Conservation (phyloP, 768 basidiomycete species). For the Mycena floridula region DNA sequence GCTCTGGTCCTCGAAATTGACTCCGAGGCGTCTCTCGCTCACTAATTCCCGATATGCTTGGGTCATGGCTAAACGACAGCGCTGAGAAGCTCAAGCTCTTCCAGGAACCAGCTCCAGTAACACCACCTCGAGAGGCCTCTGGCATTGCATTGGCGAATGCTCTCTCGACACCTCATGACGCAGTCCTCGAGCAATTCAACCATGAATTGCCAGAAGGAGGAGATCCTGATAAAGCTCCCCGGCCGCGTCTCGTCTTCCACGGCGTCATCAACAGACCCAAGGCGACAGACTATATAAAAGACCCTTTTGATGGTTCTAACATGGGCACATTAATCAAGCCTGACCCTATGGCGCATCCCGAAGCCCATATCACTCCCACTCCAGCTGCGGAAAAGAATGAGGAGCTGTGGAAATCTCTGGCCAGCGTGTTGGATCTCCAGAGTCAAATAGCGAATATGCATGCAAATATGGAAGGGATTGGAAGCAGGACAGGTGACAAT, state of each 20-base stretch:
- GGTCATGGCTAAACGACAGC: too few species aligned
- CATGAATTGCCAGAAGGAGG: background rate
- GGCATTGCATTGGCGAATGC: constrained; percentile 20
- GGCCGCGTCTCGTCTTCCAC: background rate
- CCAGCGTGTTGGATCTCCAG: constrained; percentile 65
- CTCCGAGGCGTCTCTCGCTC: too few species aligned
- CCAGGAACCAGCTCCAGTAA: too few species aligned
- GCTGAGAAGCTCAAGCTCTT: too few species aligned
- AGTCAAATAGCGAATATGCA: constrained; percentile 69
- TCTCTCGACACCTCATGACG: constrained; percentile 56
- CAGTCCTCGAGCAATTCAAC: constrained; percentile 48
- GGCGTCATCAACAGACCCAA: background rate
- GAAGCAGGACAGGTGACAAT: constrained; percentile 17
- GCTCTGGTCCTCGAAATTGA: too few species aligned
- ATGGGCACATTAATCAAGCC: constrained; percentile 29
- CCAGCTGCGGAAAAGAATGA: constrained; percentile 29
- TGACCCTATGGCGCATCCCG: constrained; percentile 9
- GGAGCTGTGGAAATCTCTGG: constrained; percentile 62
- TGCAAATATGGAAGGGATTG: constrained; percentile 67
- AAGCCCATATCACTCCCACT: constrained; percentile 6
- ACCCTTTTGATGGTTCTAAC: constrained; percentile 43
- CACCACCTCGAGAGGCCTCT: too few species aligned
- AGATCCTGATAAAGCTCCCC: background rate
- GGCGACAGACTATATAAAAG: constrained; percentile 26
- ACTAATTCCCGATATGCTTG: too few species aligned